Base-by-base conservation (phyloP, 257 asterid genomes). In the Capsicum rhomboideum region DNA sequence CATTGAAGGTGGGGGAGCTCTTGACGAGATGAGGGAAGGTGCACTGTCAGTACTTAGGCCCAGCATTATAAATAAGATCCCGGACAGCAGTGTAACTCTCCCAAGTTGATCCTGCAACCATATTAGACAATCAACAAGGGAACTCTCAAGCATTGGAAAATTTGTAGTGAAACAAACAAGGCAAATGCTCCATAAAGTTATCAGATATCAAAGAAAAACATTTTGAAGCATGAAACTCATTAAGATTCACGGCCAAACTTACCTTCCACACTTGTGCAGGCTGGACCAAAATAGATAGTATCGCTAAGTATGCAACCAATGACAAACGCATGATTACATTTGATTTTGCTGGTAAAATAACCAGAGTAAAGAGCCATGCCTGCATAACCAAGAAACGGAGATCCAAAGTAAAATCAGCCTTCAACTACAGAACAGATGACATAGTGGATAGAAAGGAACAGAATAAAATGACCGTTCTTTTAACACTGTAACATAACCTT, bases 251-350 rank as follows among this genome's bases (percentile, higher is more conserved):
- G 80, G 72, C 75, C 21, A 75, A 59, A 61, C 83, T 85, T 89
- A 96, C 99, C 98, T 91, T 87, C 99, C 99, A 96, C 84, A 92
- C 97, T 82, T 93, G 97, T 23, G 87, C 84, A 63, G 99, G 99
- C 91, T 93, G 98, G 86, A 90, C 88, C 91, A 90, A 86, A 31
- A 94, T 44, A 4, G 98, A 93, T 80, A 94, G 84, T 67, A 92
- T 31, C 69, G 95, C 89, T 50, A 96, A 93, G 85, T 84, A 92
- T 59, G 82, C 79, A 28, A 96, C 97, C 49, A 96, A 86, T 49
- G 96, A 95, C 37, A 93, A 81, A 56, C 99, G 98, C 84, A 92
- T 85, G 40, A 81, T 61, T 52, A 88, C 83, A 49, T 88, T 88
- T 11, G 97, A 89, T 85, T 90, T 91, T 83, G 99, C 99, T 54